A percentile compares a stretch with the other conserved stretches of the same genome.
Evolutionary conservation across 371 early-diverging fungal species (phyloP).

Genomic region (Thermomucor indicae-seudaticae): DNA sequence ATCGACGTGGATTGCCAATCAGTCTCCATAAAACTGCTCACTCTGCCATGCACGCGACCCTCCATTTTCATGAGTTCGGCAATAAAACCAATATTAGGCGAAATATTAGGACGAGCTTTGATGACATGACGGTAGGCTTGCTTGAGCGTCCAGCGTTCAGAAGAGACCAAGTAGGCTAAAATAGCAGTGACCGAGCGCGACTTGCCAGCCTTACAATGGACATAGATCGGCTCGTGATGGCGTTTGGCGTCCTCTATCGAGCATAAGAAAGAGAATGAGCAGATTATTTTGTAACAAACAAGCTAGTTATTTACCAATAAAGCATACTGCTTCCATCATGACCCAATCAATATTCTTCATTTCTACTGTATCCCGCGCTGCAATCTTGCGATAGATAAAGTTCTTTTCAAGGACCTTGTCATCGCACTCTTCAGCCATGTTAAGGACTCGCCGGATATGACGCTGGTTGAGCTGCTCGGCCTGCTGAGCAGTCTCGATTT

Average conservation of each 20-base stretch:
- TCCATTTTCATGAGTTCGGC: conserved; percentile 73
- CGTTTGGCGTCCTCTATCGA: conserved; percentile 38
- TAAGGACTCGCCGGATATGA: conserved; percentile 49
- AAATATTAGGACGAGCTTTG: conserved; percentile 65
- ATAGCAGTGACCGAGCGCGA: conserved; percentile 80
- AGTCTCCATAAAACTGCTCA: conserved; percentile 38
- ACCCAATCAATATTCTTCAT: conserved; percentile 57
- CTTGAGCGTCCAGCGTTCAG: conserved; percentile 65
- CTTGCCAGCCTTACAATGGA: conserved; percentile 86
- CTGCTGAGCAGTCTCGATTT: conserved; percentile 49
- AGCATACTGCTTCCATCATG: conserved; percentile 52
- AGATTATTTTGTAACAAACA: neutral
- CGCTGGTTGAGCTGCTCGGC: conserved; percentile 43
- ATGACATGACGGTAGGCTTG: conserved; percentile 74
- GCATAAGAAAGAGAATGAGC: too few species aligned
- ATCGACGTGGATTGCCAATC: conserved; percentile 34
- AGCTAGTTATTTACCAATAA: conserved; percentile 50
- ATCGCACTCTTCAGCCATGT: conserved; percentile 64
- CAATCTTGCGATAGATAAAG: conserved; percentile 51
- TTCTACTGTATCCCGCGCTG: conserved; percentile 59
- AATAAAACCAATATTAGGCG: conserved; percentile 86
- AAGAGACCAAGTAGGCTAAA: conserved; percentile 68
- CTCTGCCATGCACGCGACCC: conserved; percentile 54
- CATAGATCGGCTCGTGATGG: conserved; percentile 61
- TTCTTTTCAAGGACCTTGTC: conserved; percentile 30